Evolutionary conservation across 1,284 basidiomycete species (phyloP), one percentile per base, ranked within the genome.

Genomic region (Rhodofomes roseus): DNA sequence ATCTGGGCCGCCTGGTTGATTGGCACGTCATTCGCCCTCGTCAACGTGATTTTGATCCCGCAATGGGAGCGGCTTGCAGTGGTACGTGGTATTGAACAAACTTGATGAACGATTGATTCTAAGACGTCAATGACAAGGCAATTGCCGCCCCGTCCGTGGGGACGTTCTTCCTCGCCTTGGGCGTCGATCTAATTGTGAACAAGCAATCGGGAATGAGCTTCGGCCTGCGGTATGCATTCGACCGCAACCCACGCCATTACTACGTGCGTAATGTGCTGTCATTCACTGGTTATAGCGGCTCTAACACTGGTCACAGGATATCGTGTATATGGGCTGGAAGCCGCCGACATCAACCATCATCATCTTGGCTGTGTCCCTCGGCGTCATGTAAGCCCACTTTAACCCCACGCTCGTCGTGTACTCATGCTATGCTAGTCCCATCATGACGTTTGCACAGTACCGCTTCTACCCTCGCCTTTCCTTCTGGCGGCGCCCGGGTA

Each of bases 141-240:
- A 18, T 39, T 18, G 5, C 37, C 14, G 9, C 81, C 55, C 76
- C 84, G 18, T 81, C 85, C 2, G 73, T 77, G 20, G 87, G 87
- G 34, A 81, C 86, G 11, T 89, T 89, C 69, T 70, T 89, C 29
- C 71, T 75, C 12, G 77, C 68, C 34, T 76, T 89, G 3, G 85
- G 79, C 20, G 65, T 83, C 7, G 86, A 89, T 68, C 75, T 88
- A 8, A 67, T 79, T 48, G 58, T 86, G 50, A 79, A 86, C 60
- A 75, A 78, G 64, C 86, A 89, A 66, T 70, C 73, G 6, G 87
- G 86, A 3, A 79, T 87, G 77, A 85, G 86, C 64, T 74, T 79
- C 22, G 86, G 86, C 0, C 74, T 89, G 31, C 79, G 86, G 18
- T 82, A 78, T 65, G 76, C 89, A 14, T 80, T 87, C 62, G 87